Conservation (phyloP, 768 basidiomycete genomes). For the Kwoniella botswanensis region DNA sequence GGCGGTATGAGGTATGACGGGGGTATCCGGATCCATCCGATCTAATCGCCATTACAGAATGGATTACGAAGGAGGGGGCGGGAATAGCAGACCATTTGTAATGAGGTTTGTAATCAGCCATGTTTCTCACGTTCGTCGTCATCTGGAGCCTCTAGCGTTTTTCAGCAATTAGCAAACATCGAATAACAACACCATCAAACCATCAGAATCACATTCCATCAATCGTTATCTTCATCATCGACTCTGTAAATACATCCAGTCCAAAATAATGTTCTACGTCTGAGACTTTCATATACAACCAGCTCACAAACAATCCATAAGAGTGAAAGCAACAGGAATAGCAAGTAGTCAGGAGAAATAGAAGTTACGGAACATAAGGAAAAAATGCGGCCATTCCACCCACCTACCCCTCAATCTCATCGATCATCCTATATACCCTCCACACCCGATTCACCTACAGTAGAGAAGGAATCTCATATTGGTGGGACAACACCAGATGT, state of each 20-base stretch:
- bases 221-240: not conserved
- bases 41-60: not conserved
- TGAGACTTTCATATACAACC: not conserved
- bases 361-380: not conserved
- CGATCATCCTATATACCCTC: slow-evolving; percentile 28
- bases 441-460: slow-evolving; percentile 42
- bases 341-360: not conserved
- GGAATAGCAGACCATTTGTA: not conserved
- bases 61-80: slow-evolving; percentile 22
- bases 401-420: slow-evolving; percentile 27
- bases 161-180: slow-evolving; percentile 2
- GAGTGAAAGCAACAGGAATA: not conserved
- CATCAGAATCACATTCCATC: not conserved
- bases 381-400: slow-evolving; percentile 52
- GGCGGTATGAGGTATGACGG: not conserved
- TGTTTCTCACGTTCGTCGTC: not conserved
- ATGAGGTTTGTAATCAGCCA: slow-evolving; percentile 1
- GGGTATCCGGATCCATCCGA: slow-evolving; percentile 11
- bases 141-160: slow-evolving; percentile 1
- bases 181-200: not conserved
- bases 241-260: not conserved
- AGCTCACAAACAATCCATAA: not conserved
- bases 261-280: slow-evolving; percentile 2
- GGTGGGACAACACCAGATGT: slow-evolving; percentile 32
- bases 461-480: slow-evolving; percentile 52